Evolutionary conservation across 352 stramenopile species (phyloP), one percentile per base, ranked within the genome.

Genomic region (Peronospora destructor): DNA sequence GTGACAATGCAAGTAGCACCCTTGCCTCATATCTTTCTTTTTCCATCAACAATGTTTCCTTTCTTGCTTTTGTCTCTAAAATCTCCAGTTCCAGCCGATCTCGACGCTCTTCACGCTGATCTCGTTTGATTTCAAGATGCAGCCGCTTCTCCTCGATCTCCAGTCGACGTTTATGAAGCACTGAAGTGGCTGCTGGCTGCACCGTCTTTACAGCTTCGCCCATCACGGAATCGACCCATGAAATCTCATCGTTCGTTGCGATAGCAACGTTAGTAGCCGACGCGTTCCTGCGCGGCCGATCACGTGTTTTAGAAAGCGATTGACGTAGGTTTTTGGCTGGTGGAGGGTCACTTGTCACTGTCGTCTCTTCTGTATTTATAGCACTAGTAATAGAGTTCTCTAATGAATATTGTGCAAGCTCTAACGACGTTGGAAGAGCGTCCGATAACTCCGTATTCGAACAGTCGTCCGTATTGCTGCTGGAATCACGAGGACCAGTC

Each of bases 141-240:
- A 86, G 45, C 0, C 70, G 69, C 52, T 71, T 80, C 56, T 86
- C 75, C 39, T 84, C 75, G 34, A 86, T 65, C 44, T 82, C 70
- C 17, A 86, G 46, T 13, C 69, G 64, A 14, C 51, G 51, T 38
- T 66, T 68, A 34, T 61, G 51, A 47, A 74, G 64, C 43, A 41
- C 26, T 21, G 47, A 58, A 13, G 41, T 28, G 11, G 37, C 33
- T 2, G 37, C 1, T n/a, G 44, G 2, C 8, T 43, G 28, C 6
- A 48, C 34, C 7, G 53, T 32, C 4, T 38, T 17, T 32, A 41
- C 17, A 0, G n/a, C 4, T 42, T 12, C 38, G 14, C n/a, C 38
- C 5, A 39, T 21, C 11, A 47, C 30, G 1, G 40, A 49, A 45
- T 37, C 44, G 32, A 59, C 16, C 53, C 56, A 71, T 8, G 64